Percentiles rank a stretch among this genome's conserved stretches.
Evolutionary conservation across 129 eudicot genomes (phyloP).

Genomic region (Oenanthe sinensis): DNA sequence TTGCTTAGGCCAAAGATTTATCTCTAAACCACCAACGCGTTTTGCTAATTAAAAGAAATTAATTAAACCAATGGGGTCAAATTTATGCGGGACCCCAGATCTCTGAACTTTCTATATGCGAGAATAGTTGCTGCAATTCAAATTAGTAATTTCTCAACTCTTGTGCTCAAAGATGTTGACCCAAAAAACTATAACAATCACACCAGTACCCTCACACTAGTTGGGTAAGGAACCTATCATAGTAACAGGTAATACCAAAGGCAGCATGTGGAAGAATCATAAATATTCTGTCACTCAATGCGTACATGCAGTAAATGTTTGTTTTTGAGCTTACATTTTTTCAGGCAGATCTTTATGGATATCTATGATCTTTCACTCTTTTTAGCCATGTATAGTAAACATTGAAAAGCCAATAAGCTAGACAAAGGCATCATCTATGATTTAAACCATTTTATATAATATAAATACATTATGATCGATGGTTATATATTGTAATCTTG

Average conservation of each 20-base stretch:
- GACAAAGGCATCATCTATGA: conserved; percentile 14
- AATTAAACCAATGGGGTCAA: not conserved
- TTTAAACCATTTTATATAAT: not conserved
- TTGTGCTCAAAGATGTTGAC: not conserved
- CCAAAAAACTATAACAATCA: not conserved
- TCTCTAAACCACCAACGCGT: conserved; percentile 25
- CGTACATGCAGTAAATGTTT: not conserved
- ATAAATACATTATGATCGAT: not conserved
- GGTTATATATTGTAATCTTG: too few species aligned
- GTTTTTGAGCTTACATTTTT: conserved; percentile 14
- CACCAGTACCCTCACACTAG: not conserved
- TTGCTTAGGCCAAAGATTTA: conserved; percentile 19
- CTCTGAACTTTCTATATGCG: conserved; percentile 15
- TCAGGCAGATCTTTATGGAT: conserved; percentile 7
- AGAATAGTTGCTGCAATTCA: not conserved
- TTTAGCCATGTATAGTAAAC: conserved; percentile 16
- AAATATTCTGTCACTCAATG: not conserved
- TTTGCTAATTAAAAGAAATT: conserved; percentile 16
- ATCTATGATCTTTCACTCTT: not conserved
- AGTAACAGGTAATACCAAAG: not conserved
- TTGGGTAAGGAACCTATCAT: not conserved
- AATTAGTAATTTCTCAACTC: not conserved
- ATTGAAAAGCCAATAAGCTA: conserved; percentile 14
- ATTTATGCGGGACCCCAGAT: conserved; percentile 22
- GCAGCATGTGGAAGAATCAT: conserved; percentile 8